phyloP scores from a whole-genome alignment of 495 filamentous ascomycete genomes.

The Neurospora discreta region DNA sequence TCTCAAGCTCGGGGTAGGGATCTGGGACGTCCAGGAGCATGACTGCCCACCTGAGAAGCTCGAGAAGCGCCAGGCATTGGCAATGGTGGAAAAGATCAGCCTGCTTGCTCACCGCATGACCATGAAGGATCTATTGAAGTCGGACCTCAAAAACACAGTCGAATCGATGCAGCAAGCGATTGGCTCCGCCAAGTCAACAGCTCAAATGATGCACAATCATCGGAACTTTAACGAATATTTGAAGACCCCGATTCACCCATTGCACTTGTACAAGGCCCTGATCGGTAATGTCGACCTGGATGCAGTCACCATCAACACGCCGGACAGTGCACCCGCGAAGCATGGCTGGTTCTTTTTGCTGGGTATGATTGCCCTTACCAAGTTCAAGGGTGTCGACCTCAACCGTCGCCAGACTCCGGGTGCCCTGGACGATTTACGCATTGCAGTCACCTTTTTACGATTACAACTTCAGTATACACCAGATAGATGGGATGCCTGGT shows the following conservation, averaged over 20 bases:
- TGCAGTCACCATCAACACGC: slow-evolving; percentile 37
- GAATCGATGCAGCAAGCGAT: slow-evolving; percentile 73
- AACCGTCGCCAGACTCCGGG: slow-evolving; percentile 68
- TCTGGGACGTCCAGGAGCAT: slow-evolving; percentile 61
- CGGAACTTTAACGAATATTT: slow-evolving; percentile 66
- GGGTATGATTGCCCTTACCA: slow-evolving; percentile 77
- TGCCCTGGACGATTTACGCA: slow-evolving; percentile 76
- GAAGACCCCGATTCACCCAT: slow-evolving; percentile 68
- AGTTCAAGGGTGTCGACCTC: slow-evolving; percentile 59
- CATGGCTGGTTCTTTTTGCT: slow-evolving; percentile 91
- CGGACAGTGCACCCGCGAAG: slow-evolving; percentile 50
- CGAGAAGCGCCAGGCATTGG: slow-evolving; percentile 61
- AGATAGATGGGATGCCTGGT: slow-evolving; percentile 94
- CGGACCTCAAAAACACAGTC: slow-evolving; percentile 74
- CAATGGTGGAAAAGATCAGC: slow-evolving; percentile 73
- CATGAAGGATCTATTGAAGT: slow-evolving; percentile 84
- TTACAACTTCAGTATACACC: slow-evolving; percentile 77
- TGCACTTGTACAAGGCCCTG: slow-evolving; percentile 66
- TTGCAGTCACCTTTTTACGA: slow-evolving; percentile 69
- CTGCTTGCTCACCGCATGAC: slow-evolving; percentile 69
- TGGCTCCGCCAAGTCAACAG: slow-evolving; percentile 48
- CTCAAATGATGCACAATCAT: slow-evolving; percentile 61
- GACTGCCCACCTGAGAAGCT: slow-evolving; percentile 63
- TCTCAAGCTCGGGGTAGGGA: slow-evolving; percentile 60
- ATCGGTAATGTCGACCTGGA: slow-evolving; percentile 59